phyloP scores from a whole-genome alignment of 495 filamentous ascomycete species.

The Apiosordaria backusii region DNA sequence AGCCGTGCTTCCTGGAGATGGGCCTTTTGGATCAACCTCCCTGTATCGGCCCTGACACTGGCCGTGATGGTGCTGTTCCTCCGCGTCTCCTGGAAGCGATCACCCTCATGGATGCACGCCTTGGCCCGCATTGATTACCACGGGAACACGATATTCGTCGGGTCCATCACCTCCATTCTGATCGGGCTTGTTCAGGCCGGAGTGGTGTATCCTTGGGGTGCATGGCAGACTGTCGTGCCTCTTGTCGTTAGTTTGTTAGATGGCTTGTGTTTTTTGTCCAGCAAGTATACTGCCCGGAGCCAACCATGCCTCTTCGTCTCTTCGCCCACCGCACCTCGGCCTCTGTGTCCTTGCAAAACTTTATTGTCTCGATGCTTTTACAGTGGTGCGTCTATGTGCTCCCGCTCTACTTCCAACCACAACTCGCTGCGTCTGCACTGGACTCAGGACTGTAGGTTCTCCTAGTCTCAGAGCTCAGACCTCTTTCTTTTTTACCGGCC shows the following conservation, averaged over 20 bases:
- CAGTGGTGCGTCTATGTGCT: constrained; percentile 36
- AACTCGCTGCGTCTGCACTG: constrained; percentile 35
- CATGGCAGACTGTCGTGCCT: constrained; percentile 31
- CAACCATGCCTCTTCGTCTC: constrained; percentile 30
- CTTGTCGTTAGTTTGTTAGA: constrained; percentile 26
- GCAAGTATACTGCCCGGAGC: constrained; percentile 23
- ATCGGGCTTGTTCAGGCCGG: constrained; percentile 25
- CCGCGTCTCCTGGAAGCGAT: too few relatives aligned
- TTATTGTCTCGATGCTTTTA: constrained; percentile 29
- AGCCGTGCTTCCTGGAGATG: constrained; percentile 34
- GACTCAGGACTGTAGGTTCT: constrained; percentile 14
- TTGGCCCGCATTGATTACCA: too few relatives aligned
- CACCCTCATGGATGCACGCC: too few relatives aligned
- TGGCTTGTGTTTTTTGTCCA: constrained; percentile 23
- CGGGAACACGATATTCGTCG: constrained; percentile 33
- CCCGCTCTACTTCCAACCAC: constrained; percentile 49
- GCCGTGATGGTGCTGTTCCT: constrained; percentile 30
- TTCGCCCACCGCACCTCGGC: constrained; percentile 32
- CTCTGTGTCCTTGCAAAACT: constrained; percentile 23
- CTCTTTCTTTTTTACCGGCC: too few relatives aligned
- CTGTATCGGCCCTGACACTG: constrained; percentile 28
- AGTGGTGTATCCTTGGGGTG: constrained; percentile 27
- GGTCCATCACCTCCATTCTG: constrained; percentile 27
- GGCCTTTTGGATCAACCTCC: constrained; percentile 37
- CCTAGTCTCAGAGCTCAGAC: too few relatives aligned